Conservation (phyloP, 805 yeast genomes). For the Sugiyamaella floridensis region DNA sequence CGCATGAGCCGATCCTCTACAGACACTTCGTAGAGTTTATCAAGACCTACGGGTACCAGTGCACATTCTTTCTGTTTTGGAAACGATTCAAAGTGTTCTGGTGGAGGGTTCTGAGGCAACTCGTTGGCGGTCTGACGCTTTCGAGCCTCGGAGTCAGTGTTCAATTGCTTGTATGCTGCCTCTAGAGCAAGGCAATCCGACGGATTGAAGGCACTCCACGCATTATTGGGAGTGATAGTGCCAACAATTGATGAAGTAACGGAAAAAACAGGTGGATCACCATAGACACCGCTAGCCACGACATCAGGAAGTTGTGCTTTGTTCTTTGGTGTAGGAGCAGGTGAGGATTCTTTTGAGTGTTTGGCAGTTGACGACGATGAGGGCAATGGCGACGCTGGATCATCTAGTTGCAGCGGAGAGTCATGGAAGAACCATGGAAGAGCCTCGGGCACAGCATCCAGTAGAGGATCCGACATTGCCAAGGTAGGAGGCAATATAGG, state of each 20-base stretch:
- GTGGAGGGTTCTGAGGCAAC: not conserved
- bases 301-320: not conserved
- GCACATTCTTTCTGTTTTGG: conserved; percentile 5
- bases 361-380: conserved; percentile 6
- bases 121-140: not conserved
- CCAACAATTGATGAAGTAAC: conserved; percentile 19
- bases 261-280: conserved; percentile 20
- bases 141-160: not conserved
- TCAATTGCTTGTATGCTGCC: conserved; percentile 3
- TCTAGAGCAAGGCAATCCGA: conserved; percentile 28
- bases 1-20: conserved; percentile 16
- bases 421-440: conserved; percentile 24
- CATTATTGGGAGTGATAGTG: conserved; percentile 22
- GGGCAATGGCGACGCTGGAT: conserved; percentile 24
- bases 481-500: too few species aligned
- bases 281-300: not conserved
- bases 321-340: not conserved
- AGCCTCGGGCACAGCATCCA: conserved; percentile 8
- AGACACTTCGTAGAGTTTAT: conserved; percentile 26
- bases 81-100: not conserved
- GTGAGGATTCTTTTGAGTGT: conserved; percentile 1
- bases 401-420: conserved; percentile 20
- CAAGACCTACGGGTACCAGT: conserved; percentile 28
- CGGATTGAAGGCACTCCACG: conserved; percentile 36
- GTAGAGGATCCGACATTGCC: not conserved